Evolutionary conservation across 352 stramenopile genomes (phyloP).

Genomic region (Phytophthora uliginosa): DNA sequence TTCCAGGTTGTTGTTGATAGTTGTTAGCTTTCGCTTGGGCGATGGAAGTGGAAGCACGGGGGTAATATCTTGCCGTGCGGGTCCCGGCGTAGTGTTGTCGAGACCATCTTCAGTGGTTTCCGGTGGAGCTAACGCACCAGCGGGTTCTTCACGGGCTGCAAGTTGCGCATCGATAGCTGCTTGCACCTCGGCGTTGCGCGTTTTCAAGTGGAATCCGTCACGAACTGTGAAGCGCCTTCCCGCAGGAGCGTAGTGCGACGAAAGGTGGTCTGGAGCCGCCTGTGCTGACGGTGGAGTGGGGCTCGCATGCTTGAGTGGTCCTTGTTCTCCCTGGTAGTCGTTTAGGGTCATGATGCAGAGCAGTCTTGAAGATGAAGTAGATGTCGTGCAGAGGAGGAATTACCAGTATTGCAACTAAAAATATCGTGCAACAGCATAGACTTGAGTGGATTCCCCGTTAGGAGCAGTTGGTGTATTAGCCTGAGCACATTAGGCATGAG

Average conservation of each 20-base stretch:
- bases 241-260: not conserved
- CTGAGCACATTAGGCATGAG: conserved; percentile 12
- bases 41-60: not conserved
- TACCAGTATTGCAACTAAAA: not conserved
- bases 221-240: conserved; percentile 71
- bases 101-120: conserved; percentile 8
- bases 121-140: not conserved
- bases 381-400: not conserved
- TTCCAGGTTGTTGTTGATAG: conserved; percentile 24
- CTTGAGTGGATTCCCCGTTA: conserved; percentile 28
- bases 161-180: conserved; percentile 56
- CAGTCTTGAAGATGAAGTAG: not conserved
- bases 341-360: conserved; percentile 16
- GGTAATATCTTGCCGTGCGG: conserved; percentile 16
- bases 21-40: not conserved
- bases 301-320: not conserved
- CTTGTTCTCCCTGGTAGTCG: not conserved
- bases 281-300: not conserved
- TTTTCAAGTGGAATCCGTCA: conserved; percentile 80
- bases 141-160: conserved; percentile 3
- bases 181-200: conserved; percentile 57
- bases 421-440: not conserved
- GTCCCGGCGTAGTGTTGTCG: conserved; percentile 3
- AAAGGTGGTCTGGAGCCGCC: not conserved
- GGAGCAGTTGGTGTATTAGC: conserved; percentile 33